Conservation (phyloP, 1,139 yeast species). For the Saccharomycopsis hybrid region DNA sequence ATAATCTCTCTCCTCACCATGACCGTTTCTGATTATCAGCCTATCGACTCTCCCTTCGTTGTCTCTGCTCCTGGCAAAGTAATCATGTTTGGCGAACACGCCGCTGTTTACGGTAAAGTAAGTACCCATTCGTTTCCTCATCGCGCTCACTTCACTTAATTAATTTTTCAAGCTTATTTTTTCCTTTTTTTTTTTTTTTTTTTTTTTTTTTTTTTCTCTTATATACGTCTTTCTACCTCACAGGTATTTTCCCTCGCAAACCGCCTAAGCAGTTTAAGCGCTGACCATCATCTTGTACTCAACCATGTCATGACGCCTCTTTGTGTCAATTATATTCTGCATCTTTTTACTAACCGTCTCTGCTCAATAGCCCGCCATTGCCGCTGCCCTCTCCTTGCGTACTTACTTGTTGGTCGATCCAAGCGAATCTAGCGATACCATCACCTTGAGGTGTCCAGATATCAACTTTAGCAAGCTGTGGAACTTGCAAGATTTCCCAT, state of each 20-base stretch:
- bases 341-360: slow-evolving; percentile 6
- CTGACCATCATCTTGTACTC: too few relatives aligned
- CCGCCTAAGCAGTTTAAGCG: too few relatives aligned
- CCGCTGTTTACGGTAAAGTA: slow-evolving; percentile 89
- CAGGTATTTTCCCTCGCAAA: too few relatives aligned
- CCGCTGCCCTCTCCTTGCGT: slow-evolving; percentile 78
- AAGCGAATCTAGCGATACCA: slow-evolving; percentile 29
- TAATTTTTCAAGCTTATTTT: slow-evolving; percentile 73
- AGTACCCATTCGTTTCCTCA: slow-evolving; percentile 86
- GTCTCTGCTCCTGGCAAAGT: slow-evolving; percentile 97
- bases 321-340: too few relatives aligned
- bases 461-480: slow-evolving; percentile 60
- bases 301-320: too few relatives aligned
- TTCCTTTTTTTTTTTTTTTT: slow-evolving; percentile 25
- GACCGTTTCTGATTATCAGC: not conserved
- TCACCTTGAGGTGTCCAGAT: slow-evolving; percentile 78
- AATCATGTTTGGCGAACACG: slow-evolving; percentile 93
- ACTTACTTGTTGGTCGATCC: slow-evolving; percentile 67
- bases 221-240: not conserved
- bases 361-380: slow-evolving; percentile 61
- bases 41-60: slow-evolving; percentile 44
- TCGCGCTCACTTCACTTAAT: too few relatives aligned
- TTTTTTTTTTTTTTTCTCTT: not conserved
- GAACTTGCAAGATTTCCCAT: slow-evolving; percentile 56
- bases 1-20: too few relatives aligned